phyloP scores from a whole-genome alignment of 495 filamentous ascomycete species.

The Neurospora sp. region DNA sequence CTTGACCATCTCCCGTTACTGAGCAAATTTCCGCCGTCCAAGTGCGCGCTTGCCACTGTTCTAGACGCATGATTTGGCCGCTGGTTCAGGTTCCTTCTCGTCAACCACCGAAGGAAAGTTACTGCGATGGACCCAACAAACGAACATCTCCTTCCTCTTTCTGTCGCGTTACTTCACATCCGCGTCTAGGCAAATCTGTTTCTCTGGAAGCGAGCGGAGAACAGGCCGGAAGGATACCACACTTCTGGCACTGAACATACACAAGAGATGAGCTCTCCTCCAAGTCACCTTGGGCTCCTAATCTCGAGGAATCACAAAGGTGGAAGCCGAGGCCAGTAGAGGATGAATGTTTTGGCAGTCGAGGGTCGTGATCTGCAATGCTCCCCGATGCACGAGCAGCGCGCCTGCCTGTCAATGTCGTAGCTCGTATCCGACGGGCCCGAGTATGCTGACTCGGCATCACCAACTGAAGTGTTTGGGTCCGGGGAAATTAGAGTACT shows the following conservation, averaged over 20 bases:
- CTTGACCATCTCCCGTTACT: neutral
- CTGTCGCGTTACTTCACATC: neutral
- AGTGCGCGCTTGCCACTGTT: neutral
- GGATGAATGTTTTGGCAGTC: neutral
- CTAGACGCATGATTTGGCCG: neutral
- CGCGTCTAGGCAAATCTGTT: neutral
- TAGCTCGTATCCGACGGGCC: neutral
- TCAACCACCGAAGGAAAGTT: neutral
- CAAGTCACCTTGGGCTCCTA: neutral
- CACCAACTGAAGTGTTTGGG: neutral
- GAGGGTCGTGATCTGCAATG: neutral
- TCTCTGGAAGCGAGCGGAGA: neutral
- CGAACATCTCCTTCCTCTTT: neutral
- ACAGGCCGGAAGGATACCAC: neutral
- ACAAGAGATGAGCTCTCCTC: neutral
- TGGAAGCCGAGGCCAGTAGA: neutral
- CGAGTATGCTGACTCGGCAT: neutral
- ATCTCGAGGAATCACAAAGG: neutral
- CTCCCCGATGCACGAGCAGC: neutral
- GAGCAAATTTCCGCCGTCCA: neutral
- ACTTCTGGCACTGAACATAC: neutral
- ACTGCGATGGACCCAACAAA: neutral
- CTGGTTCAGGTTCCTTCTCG: neutral
- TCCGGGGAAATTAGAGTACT: neutral
- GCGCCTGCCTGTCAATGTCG: neutral